Evolutionary conservation across 2,329 filamentous ascomycete genomes (phyloP), one percentile per base, ranked within the genome.

Genomic region (Aspergillus arachidicola): DNA sequence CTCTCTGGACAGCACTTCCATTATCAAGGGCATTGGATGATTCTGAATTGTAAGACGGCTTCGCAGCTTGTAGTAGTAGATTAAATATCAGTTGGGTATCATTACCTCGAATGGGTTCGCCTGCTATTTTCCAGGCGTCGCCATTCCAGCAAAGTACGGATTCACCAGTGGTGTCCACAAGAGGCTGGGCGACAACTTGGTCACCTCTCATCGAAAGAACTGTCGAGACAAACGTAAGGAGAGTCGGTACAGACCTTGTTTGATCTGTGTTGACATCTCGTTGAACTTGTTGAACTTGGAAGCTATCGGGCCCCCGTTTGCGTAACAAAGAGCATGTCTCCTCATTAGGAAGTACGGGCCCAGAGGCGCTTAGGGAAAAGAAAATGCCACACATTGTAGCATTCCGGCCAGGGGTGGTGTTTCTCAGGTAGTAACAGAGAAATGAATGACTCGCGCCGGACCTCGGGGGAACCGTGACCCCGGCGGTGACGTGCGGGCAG

Each of bases 91-190:
- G 79, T 71, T 90, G 84, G 3, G 91, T 91, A 78, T 99, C 95
- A 73, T 97, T 97, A 62, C 88, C 91, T 41, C 71, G 64, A 6
- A 97, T 82, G 1, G 76, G 71, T 11, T 84, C 70, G 38, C 83
- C 84, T 10, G 78, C 79, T 57, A 96, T 84, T 62, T 86, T 89
- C 95, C 95, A 99, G 1, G 93, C 94, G 76, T 99, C 95, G 50
- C 95, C 95, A 73, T 99, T 99, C 95, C 95, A 99, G 83, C 94
- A 97, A 2, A 99, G 83, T 0, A 92, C 82, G 1, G 90, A 92
- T 4, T 84, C 83, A 0, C 84, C 84, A 0, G 70, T 66, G 3
- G 73, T 43, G 67, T 90, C 86, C 48, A 85, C 76, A 4, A 96
- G 85, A 2, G 95, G 95, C 76, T 98, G 95, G 38, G 80, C 75